Evolutionary conservation across 305 asterid genomes (phyloP), one percentile per base, ranked within the genome.

Genomic region (Plantago lanceolata): DNA sequence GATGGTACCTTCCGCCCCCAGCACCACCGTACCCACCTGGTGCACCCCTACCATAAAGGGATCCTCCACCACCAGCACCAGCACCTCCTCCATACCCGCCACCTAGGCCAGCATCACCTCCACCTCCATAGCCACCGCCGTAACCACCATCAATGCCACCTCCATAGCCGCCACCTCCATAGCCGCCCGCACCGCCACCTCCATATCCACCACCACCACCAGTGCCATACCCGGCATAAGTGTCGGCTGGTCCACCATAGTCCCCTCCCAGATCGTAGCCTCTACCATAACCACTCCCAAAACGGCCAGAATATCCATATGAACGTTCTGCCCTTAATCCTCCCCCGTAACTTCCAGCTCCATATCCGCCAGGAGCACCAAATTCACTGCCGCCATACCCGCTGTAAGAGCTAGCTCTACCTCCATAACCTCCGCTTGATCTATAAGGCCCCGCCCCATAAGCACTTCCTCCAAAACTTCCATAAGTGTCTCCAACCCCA

Each of bases 401-500:
- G 43, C 83, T 72, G 14, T 64, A 80, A 7, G 73, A 78, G 33
- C 81, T 65, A 48, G 81, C 70, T 70, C 85, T 75, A 60, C 85
- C 70, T 54, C 85, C 82, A 45, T 80, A 80, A 57, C 77, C 64
- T 40, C 79, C 85, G 20, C 82, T 71, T 5, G 85, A 77, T 79
- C 83, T 80, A 60, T 80, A 77, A 54, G 85, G 60, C 50, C 70
- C 68, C 19, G 68, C 66, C 62, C 71, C 71, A 52, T 43, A 73
- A 9, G 71, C 67, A 70, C 74, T 19, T 47, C 73, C 77, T 62
- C 81, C 82, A 16, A 54, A 75, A 45, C 79, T 80, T 55, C 84
- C 79, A 60, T 76, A 79, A 18, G 79, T 26, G 31, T 82, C 87
- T 35, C 73, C 73, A 57, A 28, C 67, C 16, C 76, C 80, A 37